Evolutionary conservation across 345 rosid species (phyloP).

Genomic region (Melaleuca quinquenervia): DNA sequence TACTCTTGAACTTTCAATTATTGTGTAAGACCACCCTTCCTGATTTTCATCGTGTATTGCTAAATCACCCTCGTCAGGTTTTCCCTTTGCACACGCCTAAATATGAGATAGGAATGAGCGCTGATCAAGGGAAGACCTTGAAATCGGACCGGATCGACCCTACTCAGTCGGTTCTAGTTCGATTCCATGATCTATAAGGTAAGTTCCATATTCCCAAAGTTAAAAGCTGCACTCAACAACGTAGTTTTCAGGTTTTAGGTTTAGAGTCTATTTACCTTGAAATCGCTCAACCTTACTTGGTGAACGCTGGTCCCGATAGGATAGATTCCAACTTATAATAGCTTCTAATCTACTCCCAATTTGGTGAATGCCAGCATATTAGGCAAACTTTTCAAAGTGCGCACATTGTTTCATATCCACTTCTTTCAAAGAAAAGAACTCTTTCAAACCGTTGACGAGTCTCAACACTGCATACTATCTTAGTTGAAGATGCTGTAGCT

Average conservation of each 20-base stretch:
- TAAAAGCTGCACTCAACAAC: rapidly evolving
- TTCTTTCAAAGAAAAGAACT: neutral
- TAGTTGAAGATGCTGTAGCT: neutral
- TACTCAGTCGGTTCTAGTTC: rapidly evolving
- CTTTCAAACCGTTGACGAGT: neutral
- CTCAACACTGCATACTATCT: neutral
- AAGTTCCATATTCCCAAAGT: rapidly evolving
- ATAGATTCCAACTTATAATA: neutral
- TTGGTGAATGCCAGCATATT: neutral
- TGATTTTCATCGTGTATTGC: too few relatives aligned
- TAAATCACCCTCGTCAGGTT: too few relatives aligned
- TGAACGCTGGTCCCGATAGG: rapidly evolving
- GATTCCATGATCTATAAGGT: rapidly evolving
- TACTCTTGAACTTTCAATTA: too few relatives aligned
- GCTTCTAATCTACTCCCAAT: neutral
- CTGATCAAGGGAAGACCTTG: neutral
- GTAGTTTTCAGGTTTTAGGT: neutral
- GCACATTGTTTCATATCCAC: neutral
- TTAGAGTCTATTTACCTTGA: neutral
- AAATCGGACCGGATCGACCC: neutral
- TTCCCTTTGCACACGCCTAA: too few relatives aligned
- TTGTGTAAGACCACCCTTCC: too few relatives aligned
- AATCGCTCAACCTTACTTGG: neutral
- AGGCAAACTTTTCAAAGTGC: neutral
- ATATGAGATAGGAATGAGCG: neutral